These are phyloP conservation scores for Entophlyctis luteolus DNA, from an alignment of 192 early-diverging fungal genomes.

Conservation along the genomic window DNA sequence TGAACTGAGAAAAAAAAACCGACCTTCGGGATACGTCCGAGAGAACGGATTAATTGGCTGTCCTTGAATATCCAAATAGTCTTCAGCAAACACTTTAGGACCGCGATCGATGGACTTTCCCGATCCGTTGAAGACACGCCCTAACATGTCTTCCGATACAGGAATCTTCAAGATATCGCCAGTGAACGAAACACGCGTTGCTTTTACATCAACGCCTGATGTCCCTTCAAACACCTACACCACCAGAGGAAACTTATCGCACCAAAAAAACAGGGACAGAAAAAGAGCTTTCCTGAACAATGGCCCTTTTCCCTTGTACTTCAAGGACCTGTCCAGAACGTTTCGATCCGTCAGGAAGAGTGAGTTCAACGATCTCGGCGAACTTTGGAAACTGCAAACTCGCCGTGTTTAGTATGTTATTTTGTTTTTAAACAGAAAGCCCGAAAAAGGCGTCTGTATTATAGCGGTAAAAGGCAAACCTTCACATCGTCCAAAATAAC, in stretches of 20 bases:
- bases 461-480: constrained; percentile 47
- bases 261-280: background rate
- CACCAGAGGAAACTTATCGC: no score
- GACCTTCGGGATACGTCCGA: constrained; percentile 89
- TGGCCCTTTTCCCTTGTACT: constrained; percentile 90
- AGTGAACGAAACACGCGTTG: constrained; percentile 91
- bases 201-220: constrained; percentile 91
- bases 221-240: constrained; percentile 99
- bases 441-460: background rate
- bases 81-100: constrained; percentile 99
- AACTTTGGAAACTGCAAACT: constrained; percentile 84
- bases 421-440: background rate
- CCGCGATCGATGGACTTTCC: constrained; percentile 98
- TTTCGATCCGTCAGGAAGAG: constrained; percentile 91
- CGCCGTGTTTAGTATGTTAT: background rate
- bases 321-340: constrained; percentile 96
- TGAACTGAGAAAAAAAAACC: background rate
- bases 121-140: constrained; percentile 97
- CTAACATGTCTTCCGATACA: constrained; percentile 98
- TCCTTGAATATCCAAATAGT: constrained; percentile 94
- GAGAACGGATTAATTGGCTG: constrained; percentile 99
- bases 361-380: constrained; percentile 94
- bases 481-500: constrained; percentile 99
- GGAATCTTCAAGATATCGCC: constrained; percentile 95
- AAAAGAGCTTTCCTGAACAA: constrained; percentile 73